phyloP scores from a whole-genome alignment of 1,139 yeast species.

The Suhomyces taliae region DNA sequence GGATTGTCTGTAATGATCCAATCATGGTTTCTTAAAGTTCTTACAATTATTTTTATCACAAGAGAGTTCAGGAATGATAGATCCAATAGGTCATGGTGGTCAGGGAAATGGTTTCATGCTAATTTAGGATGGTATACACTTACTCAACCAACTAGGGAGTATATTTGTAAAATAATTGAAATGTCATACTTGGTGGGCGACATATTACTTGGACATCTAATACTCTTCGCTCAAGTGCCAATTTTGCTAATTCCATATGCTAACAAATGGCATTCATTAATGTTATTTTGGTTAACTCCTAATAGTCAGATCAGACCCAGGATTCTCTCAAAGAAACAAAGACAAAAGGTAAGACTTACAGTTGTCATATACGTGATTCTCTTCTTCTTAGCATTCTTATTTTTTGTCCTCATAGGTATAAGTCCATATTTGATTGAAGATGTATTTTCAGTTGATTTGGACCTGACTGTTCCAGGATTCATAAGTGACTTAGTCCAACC shows the following conservation, averaged over 20 bases:
- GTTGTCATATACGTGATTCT: constrained; percentile 39
- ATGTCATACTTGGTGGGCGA: constrained; percentile 57
- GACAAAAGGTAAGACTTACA: constrained; percentile 30
- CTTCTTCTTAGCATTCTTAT: constrained; percentile 34
- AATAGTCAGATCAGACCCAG: constrained; percentile 48
- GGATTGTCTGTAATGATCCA: constrained; percentile 44
- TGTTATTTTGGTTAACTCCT: constrained; percentile 81
- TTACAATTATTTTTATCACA: constrained; percentile 41
- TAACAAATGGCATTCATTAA: constrained; percentile 75
- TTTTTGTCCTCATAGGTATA: constrained; percentile 38
- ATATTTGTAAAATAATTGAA: constrained; percentile 53
- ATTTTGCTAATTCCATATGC: constrained; percentile 54
- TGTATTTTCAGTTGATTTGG: constrained; percentile 37
- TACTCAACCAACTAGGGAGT: constrained; percentile 57
- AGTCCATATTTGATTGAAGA: constrained; percentile 40
- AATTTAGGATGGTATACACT: constrained; percentile 52
- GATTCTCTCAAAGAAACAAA: constrained; percentile 33
- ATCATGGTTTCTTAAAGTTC: constrained; percentile 40
- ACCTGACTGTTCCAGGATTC: constrained; percentile 35
- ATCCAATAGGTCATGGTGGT: constrained; percentile 65
- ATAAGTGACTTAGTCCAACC: constrained; percentile 46
- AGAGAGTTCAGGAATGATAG: constrained; percentile 53
- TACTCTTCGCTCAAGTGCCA: constrained; percentile 53
- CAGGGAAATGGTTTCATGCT: constrained; percentile 61
- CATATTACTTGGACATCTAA: constrained; percentile 50